Evolutionary conservation across 75 land plant species (phyloP).

Genomic region (Pinus tabuliformis): DNA sequence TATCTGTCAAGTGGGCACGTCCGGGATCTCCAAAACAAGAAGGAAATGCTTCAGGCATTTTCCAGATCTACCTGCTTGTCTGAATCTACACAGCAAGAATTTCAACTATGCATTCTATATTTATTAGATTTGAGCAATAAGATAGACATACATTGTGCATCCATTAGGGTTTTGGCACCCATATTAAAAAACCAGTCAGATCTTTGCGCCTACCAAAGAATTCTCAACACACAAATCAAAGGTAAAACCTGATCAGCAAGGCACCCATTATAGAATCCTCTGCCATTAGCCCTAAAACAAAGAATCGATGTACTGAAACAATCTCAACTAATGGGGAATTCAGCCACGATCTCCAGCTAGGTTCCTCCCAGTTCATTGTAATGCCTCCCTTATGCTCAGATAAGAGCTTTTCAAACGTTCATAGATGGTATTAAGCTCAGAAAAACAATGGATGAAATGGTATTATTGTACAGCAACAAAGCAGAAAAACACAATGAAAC

Average conservation of each 20-base stretch:
- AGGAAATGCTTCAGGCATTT: constrained; percentile 42
- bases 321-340: neutral
- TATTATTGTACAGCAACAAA: no score
- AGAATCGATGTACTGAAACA: neutral
- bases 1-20: constrained; percentile 85
- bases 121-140: neutral
- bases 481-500: no score
- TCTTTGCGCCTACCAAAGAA: neutral
- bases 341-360: neutral
- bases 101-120: neutral
- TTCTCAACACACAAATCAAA: no score
- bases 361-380: constrained; percentile 1
- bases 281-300: neutral
- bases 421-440: no score
- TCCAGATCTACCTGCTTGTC: neutral
- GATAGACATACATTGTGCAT: neutral
- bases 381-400: neutral
- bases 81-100: neutral
- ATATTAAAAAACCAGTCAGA: neutral
- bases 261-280: neutral
- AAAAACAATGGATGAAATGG: no score
- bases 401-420: no score
- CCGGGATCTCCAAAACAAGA: constrained; percentile 87
- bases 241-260: no score
- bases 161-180: no score